phyloP scores from a whole-genome alignment of 805 yeast genomes.

The Barnettozyma pratensis region DNA sequence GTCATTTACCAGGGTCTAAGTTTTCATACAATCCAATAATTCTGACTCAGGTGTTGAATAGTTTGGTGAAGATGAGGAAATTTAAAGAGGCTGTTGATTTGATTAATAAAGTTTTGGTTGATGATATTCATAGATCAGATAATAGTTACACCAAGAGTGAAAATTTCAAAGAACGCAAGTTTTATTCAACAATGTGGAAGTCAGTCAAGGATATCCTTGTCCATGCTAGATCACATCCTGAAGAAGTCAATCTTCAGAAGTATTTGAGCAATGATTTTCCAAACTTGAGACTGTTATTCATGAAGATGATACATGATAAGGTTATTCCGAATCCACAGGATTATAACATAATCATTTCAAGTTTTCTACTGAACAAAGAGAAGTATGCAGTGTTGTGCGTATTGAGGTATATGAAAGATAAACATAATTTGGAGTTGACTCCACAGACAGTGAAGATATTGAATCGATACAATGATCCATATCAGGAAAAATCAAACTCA shows the following conservation, averaged over 20 bases:
- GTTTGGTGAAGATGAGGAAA: constrained; percentile 26
- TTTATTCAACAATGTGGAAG: constrained; percentile 31
- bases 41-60: constrained; percentile 33
- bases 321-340: constrained; percentile 18
- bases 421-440: constrained; percentile 12
- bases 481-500: not conserved
- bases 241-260: no score
- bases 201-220: constrained; percentile 17
- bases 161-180: constrained; percentile 1
- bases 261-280: constrained; percentile 7
- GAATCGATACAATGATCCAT: constrained; percentile 2
- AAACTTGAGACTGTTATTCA: constrained; percentile 18
- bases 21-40: constrained; percentile 30
- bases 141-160: not conserved
- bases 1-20: constrained; percentile 4
- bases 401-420: constrained; percentile 19
- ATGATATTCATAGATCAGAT: constrained; percentile 16
- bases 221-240: not conserved
- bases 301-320: constrained; percentile 22
- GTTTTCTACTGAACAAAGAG: constrained; percentile 14
- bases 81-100: constrained; percentile 28
- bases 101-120: constrained; percentile 27
- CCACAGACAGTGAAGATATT: not conserved
- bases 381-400: constrained; percentile 18
- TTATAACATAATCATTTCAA: constrained; percentile 16